Evolutionary conservation across 768 basidiomycete genomes (phyloP).

Genomic region (Boletus tylopilopsis): DNA sequence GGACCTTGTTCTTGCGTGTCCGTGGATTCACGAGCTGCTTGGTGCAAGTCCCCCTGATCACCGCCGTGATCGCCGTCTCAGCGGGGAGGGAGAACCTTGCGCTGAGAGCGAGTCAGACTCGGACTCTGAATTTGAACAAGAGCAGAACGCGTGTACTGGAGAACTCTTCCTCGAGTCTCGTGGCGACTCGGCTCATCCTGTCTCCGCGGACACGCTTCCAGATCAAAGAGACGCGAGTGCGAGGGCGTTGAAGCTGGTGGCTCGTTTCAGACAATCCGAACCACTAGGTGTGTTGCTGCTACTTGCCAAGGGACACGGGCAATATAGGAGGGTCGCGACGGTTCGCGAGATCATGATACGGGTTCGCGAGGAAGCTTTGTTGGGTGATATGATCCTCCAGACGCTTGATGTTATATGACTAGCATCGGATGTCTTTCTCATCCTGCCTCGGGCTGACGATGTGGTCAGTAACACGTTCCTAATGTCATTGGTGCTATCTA

Average conservation of each 20-base stretch:
- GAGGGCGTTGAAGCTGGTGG: neutral
- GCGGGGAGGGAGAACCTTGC: neutral
- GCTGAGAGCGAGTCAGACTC: conserved; percentile 1
- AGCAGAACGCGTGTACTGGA: neutral
- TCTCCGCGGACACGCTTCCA: neutral
- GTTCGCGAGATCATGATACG: conserved; percentile 9
- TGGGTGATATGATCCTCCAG: conserved; percentile 5
- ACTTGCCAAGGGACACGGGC: neutral
- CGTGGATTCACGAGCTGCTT: conserved; percentile 17
- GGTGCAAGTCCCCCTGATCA: neutral
- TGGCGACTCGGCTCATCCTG: neutral
- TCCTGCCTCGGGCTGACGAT: too few species aligned
- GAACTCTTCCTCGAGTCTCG: neutral
- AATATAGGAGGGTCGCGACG: conserved; percentile 15
- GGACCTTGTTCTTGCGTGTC: conserved; percentile 15
- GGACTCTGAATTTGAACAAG: neutral
- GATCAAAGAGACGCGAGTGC: neutral
- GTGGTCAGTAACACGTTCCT: too few species aligned
- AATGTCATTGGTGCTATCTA: too few species aligned
- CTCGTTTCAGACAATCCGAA: conserved; percentile 10
- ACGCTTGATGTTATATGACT: conserved; percentile 8
- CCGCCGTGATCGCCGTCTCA: neutral
- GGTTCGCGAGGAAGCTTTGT: neutral
- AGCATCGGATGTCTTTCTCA: too few species aligned
- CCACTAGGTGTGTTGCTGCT: conserved; percentile 16